Conservation (phyloP, 2,329 filamentous ascomycete genomes). For the Cordyceps javanica region DNA sequence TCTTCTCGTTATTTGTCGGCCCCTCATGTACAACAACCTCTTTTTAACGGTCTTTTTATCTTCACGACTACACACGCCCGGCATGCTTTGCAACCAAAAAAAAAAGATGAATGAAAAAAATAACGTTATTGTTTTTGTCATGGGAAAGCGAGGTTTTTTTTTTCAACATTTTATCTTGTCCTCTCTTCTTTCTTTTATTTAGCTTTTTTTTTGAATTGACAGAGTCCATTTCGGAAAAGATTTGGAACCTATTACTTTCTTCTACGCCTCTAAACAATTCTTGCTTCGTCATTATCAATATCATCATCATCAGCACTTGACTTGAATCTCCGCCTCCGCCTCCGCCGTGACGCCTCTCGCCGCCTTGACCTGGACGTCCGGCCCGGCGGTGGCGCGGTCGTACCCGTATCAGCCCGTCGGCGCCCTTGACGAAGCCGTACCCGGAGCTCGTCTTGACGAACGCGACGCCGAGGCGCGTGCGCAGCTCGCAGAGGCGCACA, state of each 20-base stretch:
- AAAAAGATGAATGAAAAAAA: neutral
- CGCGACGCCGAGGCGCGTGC: slow-evolving; percentile 41
- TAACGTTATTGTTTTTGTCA: neutral
- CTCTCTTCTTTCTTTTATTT: neutral
- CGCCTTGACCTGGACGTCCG: slow-evolving; percentile 49
- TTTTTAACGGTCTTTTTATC: neutral
- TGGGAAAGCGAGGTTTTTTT: neutral
- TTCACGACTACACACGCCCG: neutral
- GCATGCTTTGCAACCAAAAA: neutral
- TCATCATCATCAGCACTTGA: slow-evolving; percentile 10
- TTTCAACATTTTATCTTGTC: neutral
- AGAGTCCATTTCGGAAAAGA: neutral
- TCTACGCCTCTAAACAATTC: neutral
- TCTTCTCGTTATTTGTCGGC: neutral
- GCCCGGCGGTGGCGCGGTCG: slow-evolving; percentile 43
- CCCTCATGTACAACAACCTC: neutral
- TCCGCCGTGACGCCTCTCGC: slow-evolving; percentile 39
- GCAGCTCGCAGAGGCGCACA: slow-evolving; percentile 47
- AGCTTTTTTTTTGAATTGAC: slow-evolving; percentile 7
- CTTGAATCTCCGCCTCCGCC: slow-evolving; percentile 15
- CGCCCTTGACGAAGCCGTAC: slow-evolving; percentile 53
- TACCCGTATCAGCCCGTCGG: slow-evolving; percentile 45
- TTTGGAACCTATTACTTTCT: neutral
- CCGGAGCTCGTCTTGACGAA: slow-evolving; percentile 58
- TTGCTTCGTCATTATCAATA: too few relatives aligned